These are phyloP conservation scores for Xylariaceae sp. DNA, from an alignment of 2,329 filamentous ascomycete species.

Conservation along the genomic window DNA sequence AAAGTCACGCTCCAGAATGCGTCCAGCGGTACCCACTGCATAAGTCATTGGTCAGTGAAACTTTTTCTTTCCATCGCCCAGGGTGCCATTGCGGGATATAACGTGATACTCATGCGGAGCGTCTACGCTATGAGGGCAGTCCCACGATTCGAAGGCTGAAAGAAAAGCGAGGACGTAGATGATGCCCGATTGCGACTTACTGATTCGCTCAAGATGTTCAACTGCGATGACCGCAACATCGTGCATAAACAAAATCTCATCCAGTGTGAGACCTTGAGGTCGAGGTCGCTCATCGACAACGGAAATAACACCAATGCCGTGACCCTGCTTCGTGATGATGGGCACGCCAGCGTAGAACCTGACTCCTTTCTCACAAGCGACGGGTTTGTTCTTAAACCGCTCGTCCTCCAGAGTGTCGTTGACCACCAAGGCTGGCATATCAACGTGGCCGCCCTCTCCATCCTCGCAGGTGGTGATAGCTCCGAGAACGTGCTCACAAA, in stretches of 20 bases:
- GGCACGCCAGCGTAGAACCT: slow-evolving; percentile 47
- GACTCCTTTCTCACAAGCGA: slow-evolving; percentile 26
- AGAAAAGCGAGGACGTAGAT: too few relatives aligned
- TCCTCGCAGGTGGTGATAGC: slow-evolving; percentile 10
- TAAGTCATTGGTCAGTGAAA: too few relatives aligned
- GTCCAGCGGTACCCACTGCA: slow-evolving; percentile 15
- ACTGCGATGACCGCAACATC: slow-evolving; percentile 54
- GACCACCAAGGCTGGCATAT: slow-evolving; percentile 24
- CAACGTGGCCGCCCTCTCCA: slow-evolving; percentile 6
- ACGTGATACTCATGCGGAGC: too few relatives aligned
- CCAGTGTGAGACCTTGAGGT: slow-evolving; percentile 38
- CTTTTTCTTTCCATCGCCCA: too few relatives aligned
- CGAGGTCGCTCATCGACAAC: slow-evolving; percentile 49
- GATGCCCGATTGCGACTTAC: slow-evolving; percentile 16
- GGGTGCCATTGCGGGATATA: too few relatives aligned
- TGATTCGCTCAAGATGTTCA: slow-evolving; percentile 56
- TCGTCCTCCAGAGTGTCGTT: slow-evolving; percentile 27
- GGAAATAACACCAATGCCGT: slow-evolving; percentile 57
- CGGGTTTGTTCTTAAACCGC: slow-evolving; percentile 28
- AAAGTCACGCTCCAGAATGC: slow-evolving; percentile 18
- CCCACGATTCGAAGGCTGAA: too few relatives aligned
- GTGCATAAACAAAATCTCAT: slow-evolving; percentile 49
- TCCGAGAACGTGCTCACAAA: slow-evolving; percentile 15
- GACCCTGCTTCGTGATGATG: slow-evolving; percentile 49
- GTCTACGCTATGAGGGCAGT: too few relatives aligned